phyloP scores from a whole-genome alignment of 805 yeast genomes.

The Ascoidea rubescens region DNA sequence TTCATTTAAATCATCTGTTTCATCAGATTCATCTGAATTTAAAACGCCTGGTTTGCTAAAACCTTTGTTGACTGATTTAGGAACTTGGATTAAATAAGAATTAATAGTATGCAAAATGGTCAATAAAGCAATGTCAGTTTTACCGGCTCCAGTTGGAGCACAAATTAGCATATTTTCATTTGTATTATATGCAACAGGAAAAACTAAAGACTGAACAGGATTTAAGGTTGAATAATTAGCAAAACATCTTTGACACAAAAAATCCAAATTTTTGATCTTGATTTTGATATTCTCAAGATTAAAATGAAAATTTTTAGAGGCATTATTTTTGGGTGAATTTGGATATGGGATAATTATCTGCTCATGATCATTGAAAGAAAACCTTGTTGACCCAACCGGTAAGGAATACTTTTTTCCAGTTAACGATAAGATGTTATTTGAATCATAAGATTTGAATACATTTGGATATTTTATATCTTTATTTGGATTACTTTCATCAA shows the following conservation, averaged over 20 bases:
- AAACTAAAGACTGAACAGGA: slow-evolving; percentile 82
- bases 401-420: slow-evolving; percentile 70
- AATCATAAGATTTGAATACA: slow-evolving; percentile 61
- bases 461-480: slow-evolving; percentile 51
- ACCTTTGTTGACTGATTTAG: slow-evolving; percentile 97
- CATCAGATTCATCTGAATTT: slow-evolving; percentile 63
- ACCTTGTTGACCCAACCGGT: slow-evolving; percentile 70
- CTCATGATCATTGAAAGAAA: slow-evolving; percentile 49
- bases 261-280: slow-evolving; percentile 50
- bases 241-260: slow-evolving; percentile 74
- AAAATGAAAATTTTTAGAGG: neutral
- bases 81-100: slow-evolving; percentile 31
- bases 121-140: slow-evolving; percentile 82
- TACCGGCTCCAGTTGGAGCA: slow-evolving; percentile 98
- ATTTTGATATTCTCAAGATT: slow-evolving; percentile 25
- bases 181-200: slow-evolving; percentile 82
- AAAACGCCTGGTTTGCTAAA: slow-evolving; percentile 73
- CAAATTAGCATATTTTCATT: slow-evolving; percentile 92
- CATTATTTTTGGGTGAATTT: slow-evolving; percentile 23
- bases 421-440: slow-evolving; percentile 56
- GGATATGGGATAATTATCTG: slow-evolving; percentile 77
- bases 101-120: slow-evolving; percentile 68
- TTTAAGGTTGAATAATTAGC: slow-evolving; percentile 64
- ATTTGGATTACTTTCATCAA: slow-evolving; percentile 20
- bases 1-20: slow-evolving; percentile 33